Evolutionary conservation across 345 rosid genomes (phyloP), one percentile per base, ranked within the genome.

Genomic region (Citrus australasica): DNA sequence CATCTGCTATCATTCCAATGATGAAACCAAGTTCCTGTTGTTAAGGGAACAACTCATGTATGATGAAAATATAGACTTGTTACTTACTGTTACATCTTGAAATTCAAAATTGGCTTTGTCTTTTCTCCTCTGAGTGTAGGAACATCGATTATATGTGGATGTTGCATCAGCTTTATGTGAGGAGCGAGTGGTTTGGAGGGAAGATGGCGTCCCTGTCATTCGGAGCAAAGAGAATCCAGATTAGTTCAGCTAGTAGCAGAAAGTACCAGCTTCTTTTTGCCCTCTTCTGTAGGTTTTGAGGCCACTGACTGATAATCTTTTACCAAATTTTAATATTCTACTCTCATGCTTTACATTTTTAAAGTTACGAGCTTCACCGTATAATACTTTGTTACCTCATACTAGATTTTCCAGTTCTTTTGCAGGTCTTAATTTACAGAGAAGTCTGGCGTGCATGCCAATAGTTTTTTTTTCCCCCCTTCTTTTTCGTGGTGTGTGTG

Each of bases 181-280:
- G 80, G 95, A 87, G 14, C 89, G 94, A 32, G 82, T 95, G 65
- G 80, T 79, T 79, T 92, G 96, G 98, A 88, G 98, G 84, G 90
- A 90, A 78, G 99, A 95, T 19, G 97, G 93, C 0, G 95, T 92
- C 59, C 97, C 97, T 78, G 83, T 94, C 78, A 89, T 95, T 37
- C 90, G 58, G 67, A 89, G 89, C 83, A 89, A 85, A 87, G 88
- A 84, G 37, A 81, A 87, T 35, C 90, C 88, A 1, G 75, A 84
- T 2, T 74, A 89, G 25, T 89, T 70, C 74, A 67, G 78, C 53
- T 93, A 87, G 80, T 56, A 16, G 63, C 16, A 14, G 53, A 38
- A 76, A 22, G 40, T 56, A 58, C 38, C 40, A 14, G 38, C 77
- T 25, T 59, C 2, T 35, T 65, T n/a, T 24, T 17, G 16, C 56